These are phyloP conservation scores for Cladosporium phlei DNA, from an alignment of 2,329 filamentous ascomycete genomes.

Conservation along the genomic window DNA sequence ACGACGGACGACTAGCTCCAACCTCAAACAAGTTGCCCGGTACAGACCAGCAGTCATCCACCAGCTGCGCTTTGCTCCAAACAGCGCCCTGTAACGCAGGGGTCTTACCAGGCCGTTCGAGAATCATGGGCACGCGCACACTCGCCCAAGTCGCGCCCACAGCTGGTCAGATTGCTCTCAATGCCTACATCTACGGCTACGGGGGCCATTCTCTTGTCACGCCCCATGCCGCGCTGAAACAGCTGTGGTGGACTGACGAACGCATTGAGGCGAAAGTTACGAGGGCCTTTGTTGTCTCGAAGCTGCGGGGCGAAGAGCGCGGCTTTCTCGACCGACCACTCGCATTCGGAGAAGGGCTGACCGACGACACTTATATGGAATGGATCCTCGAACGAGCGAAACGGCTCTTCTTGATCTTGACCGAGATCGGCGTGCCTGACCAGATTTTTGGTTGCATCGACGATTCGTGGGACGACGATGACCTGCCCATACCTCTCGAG, in stretches of 20 bases:
- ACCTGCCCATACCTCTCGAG: slow-evolving; percentile 64
- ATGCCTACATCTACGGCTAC: slow-evolving; percentile 48
- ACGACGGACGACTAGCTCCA: slow-evolving; percentile 6
- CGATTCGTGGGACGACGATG: slow-evolving; percentile 71
- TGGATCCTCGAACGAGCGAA: slow-evolving; percentile 68
- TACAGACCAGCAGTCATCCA: not conserved
- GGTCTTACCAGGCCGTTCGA: not conserved
- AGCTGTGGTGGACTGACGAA: slow-evolving; percentile 67
- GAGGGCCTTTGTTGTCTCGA: slow-evolving; percentile 60
- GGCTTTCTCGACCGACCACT: slow-evolving; percentile 58
- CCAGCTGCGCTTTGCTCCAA: not conserved
- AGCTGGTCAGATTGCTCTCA: slow-evolving; percentile 39
- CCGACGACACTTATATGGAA: slow-evolving; percentile 71
- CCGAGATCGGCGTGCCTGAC: slow-evolving; percentile 64
- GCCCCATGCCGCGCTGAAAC: slow-evolving; percentile 45
- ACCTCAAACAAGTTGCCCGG: slow-evolving; percentile 9
- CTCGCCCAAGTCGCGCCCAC: slow-evolving; percentile 33
- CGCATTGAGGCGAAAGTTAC: slow-evolving; percentile 67
- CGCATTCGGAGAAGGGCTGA: slow-evolving; percentile 63
- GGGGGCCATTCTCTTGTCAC: slow-evolving; percentile 48
- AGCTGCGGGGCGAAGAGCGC: slow-evolving; percentile 60
- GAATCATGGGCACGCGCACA: slow-evolving; percentile 31
- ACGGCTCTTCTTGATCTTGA: slow-evolving; percentile 65
- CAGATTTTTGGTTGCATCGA: slow-evolving; percentile 73
- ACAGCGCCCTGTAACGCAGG: slow-evolving; percentile 6